phyloP scores from a whole-genome alignment of 805 yeast species.

The Yamadazyma paraphyllophila region DNA sequence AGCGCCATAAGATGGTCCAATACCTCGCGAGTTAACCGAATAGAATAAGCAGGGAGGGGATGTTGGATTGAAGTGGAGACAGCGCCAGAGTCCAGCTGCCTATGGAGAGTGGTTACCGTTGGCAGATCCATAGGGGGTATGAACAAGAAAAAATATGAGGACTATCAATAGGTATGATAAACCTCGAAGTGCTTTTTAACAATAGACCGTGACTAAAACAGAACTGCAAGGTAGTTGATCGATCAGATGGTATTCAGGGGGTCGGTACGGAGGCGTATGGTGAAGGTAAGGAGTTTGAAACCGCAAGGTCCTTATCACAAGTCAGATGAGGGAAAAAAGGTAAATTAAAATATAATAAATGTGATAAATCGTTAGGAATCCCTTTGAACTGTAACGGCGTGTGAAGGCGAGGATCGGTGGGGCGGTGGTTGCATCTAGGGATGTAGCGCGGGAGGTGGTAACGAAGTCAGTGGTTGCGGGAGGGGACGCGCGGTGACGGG shows the following conservation, averaged over 20 bases:
- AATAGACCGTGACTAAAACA: too few relatives aligned
- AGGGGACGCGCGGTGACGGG: background rate
- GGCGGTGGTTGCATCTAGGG: background rate
- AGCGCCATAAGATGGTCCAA: constrained; percentile 23
- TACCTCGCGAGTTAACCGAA: constrained; percentile 27
- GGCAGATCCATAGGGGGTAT: constrained; percentile 2
- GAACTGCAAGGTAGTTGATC: too few relatives aligned
- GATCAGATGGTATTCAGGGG: too few relatives aligned
- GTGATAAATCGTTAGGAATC: background rate
- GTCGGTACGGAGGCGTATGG: too few relatives aligned
- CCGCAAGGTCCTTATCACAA: too few relatives aligned
- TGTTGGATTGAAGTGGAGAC: too few relatives aligned
- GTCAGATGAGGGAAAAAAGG: background rate
- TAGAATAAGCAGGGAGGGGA: constrained; percentile 3
- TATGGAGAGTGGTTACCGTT: background rate
- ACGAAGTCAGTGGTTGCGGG: background rate
- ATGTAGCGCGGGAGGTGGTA: background rate
- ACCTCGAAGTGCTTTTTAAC: too few relatives aligned
- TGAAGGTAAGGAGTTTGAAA: too few relatives aligned
- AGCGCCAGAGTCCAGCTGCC: background rate
- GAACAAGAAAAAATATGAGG: background rate
- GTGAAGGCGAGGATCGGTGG: background rate
- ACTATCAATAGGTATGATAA: background rate
- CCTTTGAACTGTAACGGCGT: background rate
- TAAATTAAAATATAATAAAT: background rate